phyloP scores from a whole-genome alignment of 2,329 filamentous ascomycete genomes.

The Venturia aucupariae region DNA sequence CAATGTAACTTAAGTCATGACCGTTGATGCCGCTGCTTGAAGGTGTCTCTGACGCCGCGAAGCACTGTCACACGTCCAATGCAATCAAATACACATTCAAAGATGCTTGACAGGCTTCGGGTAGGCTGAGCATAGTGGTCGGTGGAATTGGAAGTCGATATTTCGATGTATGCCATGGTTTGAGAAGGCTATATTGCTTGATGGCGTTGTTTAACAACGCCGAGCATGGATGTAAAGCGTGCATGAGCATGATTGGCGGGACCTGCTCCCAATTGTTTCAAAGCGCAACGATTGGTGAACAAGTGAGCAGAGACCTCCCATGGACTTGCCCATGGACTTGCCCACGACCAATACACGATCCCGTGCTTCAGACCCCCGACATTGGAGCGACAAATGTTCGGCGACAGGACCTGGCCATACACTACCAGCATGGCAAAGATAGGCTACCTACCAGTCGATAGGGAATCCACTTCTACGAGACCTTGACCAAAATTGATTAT shows the following conservation, averaged over 20 bases:
- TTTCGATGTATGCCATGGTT: neutral
- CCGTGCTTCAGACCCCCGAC: neutral
- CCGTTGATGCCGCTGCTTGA: neutral
- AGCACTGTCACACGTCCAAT: neutral
- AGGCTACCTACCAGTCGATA: neutral
- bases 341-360: neutral
- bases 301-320: neutral
- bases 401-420: neutral
- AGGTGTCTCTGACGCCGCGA: neutral
- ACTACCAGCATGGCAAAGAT: neutral
- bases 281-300: neutral
- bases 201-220: neutral
- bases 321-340: neutral
- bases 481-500: neutral
- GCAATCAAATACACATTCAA: neutral
- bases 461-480: neutral
- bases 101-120: neutral
- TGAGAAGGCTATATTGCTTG: neutral
- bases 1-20: neutral
- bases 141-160: neutral
- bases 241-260: neutral
- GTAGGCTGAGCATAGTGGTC: neutral
- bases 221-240: neutral
- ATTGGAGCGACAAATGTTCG: neutral
- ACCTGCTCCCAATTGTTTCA: neutral